These are phyloP conservation scores for Amniculicola lignicola DNA, from an alignment of 495 filamentous ascomycete species.

Conservation along the genomic window DNA sequence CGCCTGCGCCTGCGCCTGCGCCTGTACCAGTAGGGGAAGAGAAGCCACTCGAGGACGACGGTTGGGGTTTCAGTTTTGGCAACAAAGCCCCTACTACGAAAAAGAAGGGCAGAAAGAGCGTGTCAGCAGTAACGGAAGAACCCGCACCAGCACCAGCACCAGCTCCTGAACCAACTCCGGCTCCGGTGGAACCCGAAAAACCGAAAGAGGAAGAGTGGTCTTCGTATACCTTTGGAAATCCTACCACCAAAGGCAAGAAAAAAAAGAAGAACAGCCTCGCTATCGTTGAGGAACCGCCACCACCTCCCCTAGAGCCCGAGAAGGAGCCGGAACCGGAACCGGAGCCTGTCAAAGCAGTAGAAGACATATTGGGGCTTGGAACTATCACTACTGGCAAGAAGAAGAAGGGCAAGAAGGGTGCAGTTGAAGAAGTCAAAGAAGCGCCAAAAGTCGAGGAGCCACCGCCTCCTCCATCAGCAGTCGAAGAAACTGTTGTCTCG, in stretches of 20 bases:
- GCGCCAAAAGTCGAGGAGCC: slow-evolving; percentile 27
- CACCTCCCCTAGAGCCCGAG: slow-evolving; percentile 15
- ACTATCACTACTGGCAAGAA: slow-evolving; percentile 8
- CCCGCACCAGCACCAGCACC: slow-evolving; percentile 4
- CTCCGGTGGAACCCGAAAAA: slow-evolving; percentile 22
- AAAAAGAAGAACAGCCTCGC: slow-evolving; percentile 33
- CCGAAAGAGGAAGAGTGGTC: slow-evolving; percentile 18
- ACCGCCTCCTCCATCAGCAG: slow-evolving; percentile 16
- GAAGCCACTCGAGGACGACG: slow-evolving; percentile 33
- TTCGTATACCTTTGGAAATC: slow-evolving; percentile 12
- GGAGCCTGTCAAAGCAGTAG: slow-evolving; percentile 20
- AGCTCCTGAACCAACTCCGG: slow-evolving; percentile 7
- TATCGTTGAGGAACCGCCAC: slow-evolving; percentile 4
- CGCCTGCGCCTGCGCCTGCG: background rate
- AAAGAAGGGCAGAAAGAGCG: slow-evolving; percentile 40
- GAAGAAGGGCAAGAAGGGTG: slow-evolving; percentile 33
- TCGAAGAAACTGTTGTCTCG: slow-evolving; percentile 42
- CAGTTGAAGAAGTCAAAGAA: slow-evolving; percentile 25
- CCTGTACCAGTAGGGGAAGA: slow-evolving; percentile 21
- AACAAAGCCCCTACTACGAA: slow-evolving; percentile 39
- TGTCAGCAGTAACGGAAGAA: slow-evolving; percentile 11
- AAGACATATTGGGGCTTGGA: slow-evolving; percentile 23
- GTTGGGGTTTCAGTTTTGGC: slow-evolving; percentile 29
- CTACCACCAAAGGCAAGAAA: slow-evolving; percentile 34
- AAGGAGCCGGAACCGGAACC: slow-evolving; percentile 29